These are phyloP conservation scores for Nakazawaea molendinolei DNA, from an alignment of 805 yeast genomes.

Conservation along the genomic window DNA sequence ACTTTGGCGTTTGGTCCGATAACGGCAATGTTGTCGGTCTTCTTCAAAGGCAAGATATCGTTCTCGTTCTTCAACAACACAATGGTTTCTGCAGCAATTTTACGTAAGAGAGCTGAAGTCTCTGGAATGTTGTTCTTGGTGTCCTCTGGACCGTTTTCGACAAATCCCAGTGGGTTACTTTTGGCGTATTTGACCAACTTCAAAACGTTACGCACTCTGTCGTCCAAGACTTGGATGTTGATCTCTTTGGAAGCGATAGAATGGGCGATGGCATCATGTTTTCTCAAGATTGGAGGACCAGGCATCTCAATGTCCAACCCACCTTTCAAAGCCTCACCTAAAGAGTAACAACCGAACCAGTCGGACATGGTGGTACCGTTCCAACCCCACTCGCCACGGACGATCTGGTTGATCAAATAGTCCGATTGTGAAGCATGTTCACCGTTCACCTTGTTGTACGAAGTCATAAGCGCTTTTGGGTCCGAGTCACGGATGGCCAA, in stretches of 20 bases:
- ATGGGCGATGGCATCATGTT: slow-evolving; percentile 30
- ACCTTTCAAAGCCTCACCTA: slow-evolving; percentile 30
- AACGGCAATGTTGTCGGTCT: slow-evolving; percentile 35
- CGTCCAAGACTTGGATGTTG: slow-evolving; percentile 34
- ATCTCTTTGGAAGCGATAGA: slow-evolving; percentile 36
- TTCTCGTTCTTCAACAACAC: slow-evolving; percentile 52
- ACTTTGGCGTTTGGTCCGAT: slow-evolving; percentile 56
- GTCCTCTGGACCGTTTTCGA: slow-evolving; percentile 31
- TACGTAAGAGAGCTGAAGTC: slow-evolving; percentile 34
- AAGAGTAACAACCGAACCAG: slow-evolving; percentile 36
- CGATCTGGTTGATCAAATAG: slow-evolving; percentile 26
- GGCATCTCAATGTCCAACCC: slow-evolving; percentile 42
- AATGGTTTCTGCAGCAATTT: slow-evolving; percentile 41
- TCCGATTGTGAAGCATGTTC: slow-evolving; percentile 32
- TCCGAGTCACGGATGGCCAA: slow-evolving; percentile 31
- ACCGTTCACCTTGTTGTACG: slow-evolving; percentile 37
- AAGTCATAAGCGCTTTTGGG: slow-evolving; percentile 34
- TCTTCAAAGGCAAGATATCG: slow-evolving; percentile 38
- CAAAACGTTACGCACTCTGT: slow-evolving; percentile 41
- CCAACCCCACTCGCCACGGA: slow-evolving; percentile 34
- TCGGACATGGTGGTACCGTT: slow-evolving; percentile 35
- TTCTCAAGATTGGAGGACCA: slow-evolving; percentile 33
- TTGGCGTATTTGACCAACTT: slow-evolving; percentile 37
- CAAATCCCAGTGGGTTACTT: slow-evolving; percentile 29
- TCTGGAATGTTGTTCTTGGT: slow-evolving; percentile 40